Base-by-base conservation (phyloP, 495 filamentous ascomycete species). In the Lasiosphaeria miniovina region DNA sequence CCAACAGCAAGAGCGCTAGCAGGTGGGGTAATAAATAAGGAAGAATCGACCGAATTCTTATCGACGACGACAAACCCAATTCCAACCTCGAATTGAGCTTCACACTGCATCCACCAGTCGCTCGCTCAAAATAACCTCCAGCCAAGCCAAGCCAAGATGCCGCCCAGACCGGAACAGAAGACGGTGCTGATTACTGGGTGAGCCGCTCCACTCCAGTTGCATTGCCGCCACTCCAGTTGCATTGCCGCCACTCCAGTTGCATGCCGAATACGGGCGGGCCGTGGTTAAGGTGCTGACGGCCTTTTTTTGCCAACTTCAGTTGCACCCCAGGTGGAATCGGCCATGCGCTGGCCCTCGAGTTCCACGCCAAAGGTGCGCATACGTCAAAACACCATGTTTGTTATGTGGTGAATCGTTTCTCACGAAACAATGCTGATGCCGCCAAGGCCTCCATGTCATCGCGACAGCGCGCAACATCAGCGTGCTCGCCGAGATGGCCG, bases 251-350 rank as follows among this genome's bases (percentile, higher is more conserved):
- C n/a, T n/a, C 41, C 8, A 7, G 7, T 7, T 10, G 33, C 33
- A 35, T n/a, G 32, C 33, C 9, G 36, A 12, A 32, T 15, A 14
- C 36, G 33, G 57, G 24, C n/a, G 49, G 5, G 14, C 12, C 2
- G 52, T n/a, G 17, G 10, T 33, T 40, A 14, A 6, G 7, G 34
- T 49, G 46, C 46, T 61, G 34, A 55, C 65, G 43, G 34, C 53
- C 54, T 31, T 35, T 8, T 24, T 24, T 38, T 49, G 38, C 8
- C 38, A 14, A 57, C 46, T 31, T 12, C 59, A 83, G 80, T 7
- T 84, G 81, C 69, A 75, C 80, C 14, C 77, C 79, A 2, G 80
- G 79, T 17, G 81, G 81, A 55, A 82, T 84, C 52, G 81, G 81
- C 48, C 73, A 82, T 65, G 74, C 76, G 3, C 52, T 84, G 35